phyloP scores from a whole-genome alignment of 345 rosid species.

The Sonneratia caseolaris region DNA sequence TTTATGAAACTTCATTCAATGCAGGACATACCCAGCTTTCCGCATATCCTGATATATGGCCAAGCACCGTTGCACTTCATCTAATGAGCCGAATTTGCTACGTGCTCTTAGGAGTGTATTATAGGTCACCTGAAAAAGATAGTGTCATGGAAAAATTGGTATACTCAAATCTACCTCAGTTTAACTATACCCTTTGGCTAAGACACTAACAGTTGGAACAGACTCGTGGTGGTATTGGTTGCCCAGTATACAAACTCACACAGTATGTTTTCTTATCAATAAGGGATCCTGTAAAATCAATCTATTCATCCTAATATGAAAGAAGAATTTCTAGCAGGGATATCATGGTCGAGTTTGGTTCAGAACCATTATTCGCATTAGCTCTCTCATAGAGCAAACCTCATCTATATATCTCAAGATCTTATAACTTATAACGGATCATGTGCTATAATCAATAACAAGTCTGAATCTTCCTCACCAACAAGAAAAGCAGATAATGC shows the following conservation, averaged over 20 bases:
- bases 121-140: conserved; percentile 64
- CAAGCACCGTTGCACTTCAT: conserved; percentile 79
- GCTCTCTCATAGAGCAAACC: not conserved
- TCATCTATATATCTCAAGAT: not conserved
- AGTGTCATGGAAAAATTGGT: not conserved
- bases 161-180: not conserved
- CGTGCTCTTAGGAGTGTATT: conserved; percentile 75
- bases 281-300: not conserved
- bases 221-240: not conserved
- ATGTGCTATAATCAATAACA: not conserved
- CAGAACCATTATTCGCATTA: not conserved
- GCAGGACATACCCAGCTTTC: conserved; percentile 62
- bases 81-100: conserved; percentile 67
- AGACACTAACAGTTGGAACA: not conserved
- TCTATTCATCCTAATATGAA: not conserved
- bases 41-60: conserved; percentile 86
- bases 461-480: not conserved
- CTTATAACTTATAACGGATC: not conserved
- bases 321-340: not conserved
- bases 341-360: not conserved
- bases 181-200: not conserved
- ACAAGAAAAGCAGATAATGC: not conserved
- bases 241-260: not conserved
- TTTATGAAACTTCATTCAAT: not conserved
- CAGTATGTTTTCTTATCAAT: no score